These are phyloP conservation scores for Podospora conica DNA, from an alignment of 495 filamentous ascomycete genomes.

Conservation along the genomic window DNA sequence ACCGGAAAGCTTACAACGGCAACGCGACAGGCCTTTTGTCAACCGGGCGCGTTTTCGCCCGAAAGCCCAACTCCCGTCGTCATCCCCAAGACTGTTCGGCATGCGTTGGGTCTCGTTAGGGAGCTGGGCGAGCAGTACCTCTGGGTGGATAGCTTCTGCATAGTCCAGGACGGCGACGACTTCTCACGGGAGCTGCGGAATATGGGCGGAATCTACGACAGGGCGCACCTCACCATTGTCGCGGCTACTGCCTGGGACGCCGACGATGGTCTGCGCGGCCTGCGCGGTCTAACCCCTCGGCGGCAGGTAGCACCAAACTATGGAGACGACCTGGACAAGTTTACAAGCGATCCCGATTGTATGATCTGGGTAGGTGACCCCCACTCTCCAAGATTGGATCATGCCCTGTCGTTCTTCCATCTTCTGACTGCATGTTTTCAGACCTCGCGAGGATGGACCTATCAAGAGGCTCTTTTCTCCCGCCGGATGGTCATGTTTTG, in stretches of 20 bases:
- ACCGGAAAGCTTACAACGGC: background rate
- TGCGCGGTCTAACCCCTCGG: background rate
- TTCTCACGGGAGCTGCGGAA: background rate
- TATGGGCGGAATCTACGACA: background rate
- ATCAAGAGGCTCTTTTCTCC: background rate
- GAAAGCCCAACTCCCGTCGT: background rate
- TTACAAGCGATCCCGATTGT: background rate
- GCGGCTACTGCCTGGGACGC: background rate
- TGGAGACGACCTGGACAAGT: background rate
- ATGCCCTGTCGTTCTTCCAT: no score
- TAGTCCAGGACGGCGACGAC: background rate
- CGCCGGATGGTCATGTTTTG: background rate
- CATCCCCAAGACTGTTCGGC: background rate
- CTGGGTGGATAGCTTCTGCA: background rate
- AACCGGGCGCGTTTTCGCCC: background rate
- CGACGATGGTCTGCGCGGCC: background rate
- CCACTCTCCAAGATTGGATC: background rate
- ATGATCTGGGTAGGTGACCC: background rate
- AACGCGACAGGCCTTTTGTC: background rate
- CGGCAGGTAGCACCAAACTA: background rate
- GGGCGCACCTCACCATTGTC: background rate
- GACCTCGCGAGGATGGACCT: background rate
- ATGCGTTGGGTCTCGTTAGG: background rate
- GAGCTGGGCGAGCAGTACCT: background rate
- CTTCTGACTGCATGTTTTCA: background rate